Base-by-base conservation (phyloP, 2,329 filamentous ascomycete species). In the Xylaria sp. region DNA sequence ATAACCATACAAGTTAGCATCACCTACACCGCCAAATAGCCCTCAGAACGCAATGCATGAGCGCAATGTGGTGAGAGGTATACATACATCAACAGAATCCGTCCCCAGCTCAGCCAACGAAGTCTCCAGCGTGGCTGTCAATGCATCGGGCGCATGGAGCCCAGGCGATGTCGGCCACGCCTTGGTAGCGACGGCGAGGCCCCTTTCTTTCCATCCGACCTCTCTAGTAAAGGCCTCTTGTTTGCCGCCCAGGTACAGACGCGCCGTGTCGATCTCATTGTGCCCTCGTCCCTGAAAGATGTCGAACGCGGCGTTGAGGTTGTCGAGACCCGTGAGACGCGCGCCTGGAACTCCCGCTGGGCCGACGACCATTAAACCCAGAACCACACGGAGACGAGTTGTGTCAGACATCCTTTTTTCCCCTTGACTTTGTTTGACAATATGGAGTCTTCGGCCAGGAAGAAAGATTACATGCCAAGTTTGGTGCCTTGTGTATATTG, bases 311-410 rank as follows among this genome's bases (percentile, higher is more conserved):
- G 87, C 86, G 73, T 90, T 92, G 82, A 91, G 93, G 37, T 91
- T 90, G 63, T 89, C 80, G 1, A 85, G 60, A 59, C 84, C 82
- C 13, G 92, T 94, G 76, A 97, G 89, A 48, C 93, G 90, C 56
- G 91, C 92, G 39, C 92, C 92, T 7, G 78, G 75, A 12, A 86
- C 84, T 66, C 88, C 87, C 2, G 92, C 88, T 2, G 92, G 89
- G 34, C 91, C 92, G 82, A 93, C 92, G 76, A 91, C 93, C 93
- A 96, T 95, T 65, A 94, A 86, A 70, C 93, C 93, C 54, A 97
- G 89, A 83, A 97, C 92, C 74, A 93, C 84, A 69, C 91, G 87
- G 70, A 90, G 87, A 74, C 89, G 90, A 63, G 75, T 73, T 55
- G 71, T 39, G 15, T 67, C 64, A 15, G 69, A 39, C 73, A 73